phyloP scores from a whole-genome alignment of 1,284 basidiomycete species.

The Ustilago lituana region DNA sequence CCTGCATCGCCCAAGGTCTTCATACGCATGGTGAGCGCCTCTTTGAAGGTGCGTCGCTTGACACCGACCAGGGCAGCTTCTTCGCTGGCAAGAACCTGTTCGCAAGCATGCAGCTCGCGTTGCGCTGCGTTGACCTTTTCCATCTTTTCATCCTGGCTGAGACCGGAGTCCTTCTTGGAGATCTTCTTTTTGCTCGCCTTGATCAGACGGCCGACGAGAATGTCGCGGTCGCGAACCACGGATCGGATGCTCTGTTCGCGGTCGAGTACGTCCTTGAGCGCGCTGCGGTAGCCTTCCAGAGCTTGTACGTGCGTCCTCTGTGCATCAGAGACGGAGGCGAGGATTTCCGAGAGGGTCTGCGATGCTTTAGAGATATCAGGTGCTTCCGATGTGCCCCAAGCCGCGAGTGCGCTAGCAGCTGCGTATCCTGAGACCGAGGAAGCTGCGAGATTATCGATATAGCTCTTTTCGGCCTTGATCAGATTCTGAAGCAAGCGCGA shows the following conservation, averaged over 20 bases:
- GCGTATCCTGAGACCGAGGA: conserved; percentile 46
- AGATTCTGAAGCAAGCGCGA: conserved; percentile 68
- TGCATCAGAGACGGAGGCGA: conserved; percentile 64
- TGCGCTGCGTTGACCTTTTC: conserved; percentile 67
- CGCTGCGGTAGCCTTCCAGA: conserved; percentile 67
- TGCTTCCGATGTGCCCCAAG: conserved; percentile 68
- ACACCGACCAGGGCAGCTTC: conserved; percentile 66
- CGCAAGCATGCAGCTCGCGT: conserved; percentile 68
- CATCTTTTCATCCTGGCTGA: conserved; percentile 62
- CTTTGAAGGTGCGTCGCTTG: conserved; percentile 69
- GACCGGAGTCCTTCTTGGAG: conserved; percentile 55
- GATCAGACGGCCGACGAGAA: conserved; percentile 68
- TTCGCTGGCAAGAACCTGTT: conserved; percentile 67
- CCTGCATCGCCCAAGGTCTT: conserved; percentile 68
- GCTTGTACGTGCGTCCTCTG: conserved; percentile 67
- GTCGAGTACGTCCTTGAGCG: conserved; percentile 68
- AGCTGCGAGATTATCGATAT: conserved; percentile 56
- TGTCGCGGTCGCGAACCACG: conserved; percentile 69
- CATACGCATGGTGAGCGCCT: conserved; percentile 68
- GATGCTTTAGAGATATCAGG: conserved; percentile 65
- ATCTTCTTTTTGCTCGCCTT: conserved; percentile 66
- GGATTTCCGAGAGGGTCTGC: conserved; percentile 65
- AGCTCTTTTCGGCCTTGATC: conserved; percentile 68
- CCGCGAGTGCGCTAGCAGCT: conserved; percentile 67
- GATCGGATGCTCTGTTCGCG: conserved; percentile 68